Conservation (phyloP, 129 eudicot species). For the Calendula officinalis region DNA sequence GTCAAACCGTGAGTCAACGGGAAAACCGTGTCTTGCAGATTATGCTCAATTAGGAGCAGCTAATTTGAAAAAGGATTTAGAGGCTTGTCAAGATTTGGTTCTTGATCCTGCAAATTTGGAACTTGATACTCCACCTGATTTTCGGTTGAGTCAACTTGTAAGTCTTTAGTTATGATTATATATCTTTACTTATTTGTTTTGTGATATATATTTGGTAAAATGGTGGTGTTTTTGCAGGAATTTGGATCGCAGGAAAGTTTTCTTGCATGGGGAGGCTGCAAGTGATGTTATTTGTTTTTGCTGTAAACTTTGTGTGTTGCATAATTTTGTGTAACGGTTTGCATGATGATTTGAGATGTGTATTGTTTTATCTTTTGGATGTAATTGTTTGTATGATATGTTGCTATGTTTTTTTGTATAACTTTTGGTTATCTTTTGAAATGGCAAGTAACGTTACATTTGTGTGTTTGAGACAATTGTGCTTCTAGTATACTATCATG, state of each 20-base stretch:
- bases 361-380: slow-evolving; percentile 4
- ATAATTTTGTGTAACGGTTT: slow-evolving; percentile 14
- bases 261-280: slow-evolving; percentile 71
- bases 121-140: slow-evolving; percentile 71
- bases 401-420: too few species aligned
- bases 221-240: slow-evolving; percentile 44
- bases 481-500: too few species aligned
- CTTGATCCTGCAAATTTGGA: slow-evolving; percentile 68
- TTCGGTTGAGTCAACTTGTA: slow-evolving; percentile 85
- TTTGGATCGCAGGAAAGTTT: slow-evolving; percentile 87
- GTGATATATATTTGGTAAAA: neutral
- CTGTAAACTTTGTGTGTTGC: slow-evolving; percentile 1
- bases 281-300: slow-evolving; percentile 28
- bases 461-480: neutral
- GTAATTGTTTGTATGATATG: slow-evolving; percentile 28
- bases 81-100: slow-evolving; percentile 65
- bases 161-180: slow-evolving; percentile 12
- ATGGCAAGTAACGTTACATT: neutral
- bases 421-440: neutral
- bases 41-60: slow-evolving; percentile 62
- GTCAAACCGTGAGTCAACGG: slow-evolving; percentile 25
- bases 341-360: slow-evolving; percentile 20
- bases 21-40: slow-evolving; percentile 57
- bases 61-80: slow-evolving; percentile 69
- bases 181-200: neutral